Conservation (phyloP, 768 basidiomycete genomes). For the Lactarius pseudohatsudake region DNA sequence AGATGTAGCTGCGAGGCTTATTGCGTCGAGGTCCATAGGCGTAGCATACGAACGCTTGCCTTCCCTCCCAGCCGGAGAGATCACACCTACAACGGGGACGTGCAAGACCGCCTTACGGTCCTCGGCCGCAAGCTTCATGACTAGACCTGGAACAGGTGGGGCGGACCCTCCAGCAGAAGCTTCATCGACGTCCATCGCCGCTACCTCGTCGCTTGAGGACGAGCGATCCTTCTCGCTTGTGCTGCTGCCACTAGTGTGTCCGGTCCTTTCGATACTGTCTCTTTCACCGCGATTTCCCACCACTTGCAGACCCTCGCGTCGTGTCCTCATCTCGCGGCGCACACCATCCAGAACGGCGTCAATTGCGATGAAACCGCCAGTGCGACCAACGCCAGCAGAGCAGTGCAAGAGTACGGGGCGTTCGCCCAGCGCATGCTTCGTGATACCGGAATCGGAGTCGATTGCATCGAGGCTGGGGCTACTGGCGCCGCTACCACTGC, state of each 20-base stretch:
- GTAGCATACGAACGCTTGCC: not conserved
- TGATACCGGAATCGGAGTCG: conserved; percentile 57
- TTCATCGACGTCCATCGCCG: conserved; percentile 36
- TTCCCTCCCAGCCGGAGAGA: conserved; percentile 7
- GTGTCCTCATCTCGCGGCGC: conserved; percentile 52
- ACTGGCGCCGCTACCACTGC: conserved; percentile 22
- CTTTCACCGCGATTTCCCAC: conserved; percentile 26
- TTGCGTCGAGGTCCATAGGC: conserved; percentile 15
- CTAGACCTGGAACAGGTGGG: conserved; percentile 15
- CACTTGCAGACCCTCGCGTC: conserved; percentile 31
- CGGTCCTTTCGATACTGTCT: conserved; percentile 11
- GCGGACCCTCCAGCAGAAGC: conserved; percentile 26
- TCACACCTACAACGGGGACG: conserved; percentile 24
- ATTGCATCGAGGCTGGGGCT: conserved; percentile 38
- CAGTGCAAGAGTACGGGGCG: conserved; percentile 81
- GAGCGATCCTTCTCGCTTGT: conserved; percentile 27
- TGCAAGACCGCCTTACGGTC: conserved; percentile 22
- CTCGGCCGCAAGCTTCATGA: conserved; percentile 21
- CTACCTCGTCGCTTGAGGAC: conserved; percentile 30
- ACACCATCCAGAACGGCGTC: conserved; percentile 83
- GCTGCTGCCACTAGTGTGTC: conserved; percentile 29
- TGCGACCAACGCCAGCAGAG: conserved; percentile 93
- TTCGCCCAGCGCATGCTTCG: conserved; percentile 50
- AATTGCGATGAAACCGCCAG: conserved; percentile 89
- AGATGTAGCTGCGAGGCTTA: conserved; percentile 8